Evolutionary conservation across 2,329 filamentous ascomycete species (phyloP), one percentile per base, ranked within the genome.

Genomic region (Nannizziopsis barbatae): DNA sequence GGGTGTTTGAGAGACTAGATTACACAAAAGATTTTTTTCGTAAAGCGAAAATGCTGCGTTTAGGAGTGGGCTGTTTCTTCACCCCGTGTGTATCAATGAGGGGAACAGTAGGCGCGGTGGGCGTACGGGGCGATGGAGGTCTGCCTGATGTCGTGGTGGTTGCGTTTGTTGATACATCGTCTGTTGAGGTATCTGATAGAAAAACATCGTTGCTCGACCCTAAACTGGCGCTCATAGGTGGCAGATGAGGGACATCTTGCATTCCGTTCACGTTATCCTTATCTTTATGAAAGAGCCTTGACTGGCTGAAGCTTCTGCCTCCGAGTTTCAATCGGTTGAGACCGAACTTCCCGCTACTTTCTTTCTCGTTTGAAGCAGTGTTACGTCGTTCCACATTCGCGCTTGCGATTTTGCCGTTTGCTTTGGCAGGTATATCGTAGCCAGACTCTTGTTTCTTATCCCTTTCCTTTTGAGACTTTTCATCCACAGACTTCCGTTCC

Each of bases 271-370:
- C 15, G 14, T 58, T 60, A 42, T 61, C 58, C 47, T 62, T 66
- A 36, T 70, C 65, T 52, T 64, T 65, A 18, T 41, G 27, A 11
- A 50, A 45, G 15, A 42, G 37, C 27, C 42, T 50, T 31, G 42
- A 46, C 37, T 82, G 79, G 42, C 84, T 78, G 70, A 94, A 76
- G 54, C 85, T 88, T 69, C 86, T 90, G 63, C 82, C 86, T 8
- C 79, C 79, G 47, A 81, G 75, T 56, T 81, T 77, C 54, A 84
- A 80, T 39, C 85, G 75, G 58, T 78, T 79, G 37, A 92, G 68
- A 27, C 62, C 56, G 59, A 33, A 58, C 59, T 14, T 64, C 61
- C 6, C 60, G 61, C 35, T 18, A n/a, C 11, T 36, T 12, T 31
- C 31, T 45, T 18, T 47, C 41, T 51, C 40, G n/a, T 33, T 45